Conservation (phyloP, 805 yeast species). For the Myxozyma neglecta region DNA sequence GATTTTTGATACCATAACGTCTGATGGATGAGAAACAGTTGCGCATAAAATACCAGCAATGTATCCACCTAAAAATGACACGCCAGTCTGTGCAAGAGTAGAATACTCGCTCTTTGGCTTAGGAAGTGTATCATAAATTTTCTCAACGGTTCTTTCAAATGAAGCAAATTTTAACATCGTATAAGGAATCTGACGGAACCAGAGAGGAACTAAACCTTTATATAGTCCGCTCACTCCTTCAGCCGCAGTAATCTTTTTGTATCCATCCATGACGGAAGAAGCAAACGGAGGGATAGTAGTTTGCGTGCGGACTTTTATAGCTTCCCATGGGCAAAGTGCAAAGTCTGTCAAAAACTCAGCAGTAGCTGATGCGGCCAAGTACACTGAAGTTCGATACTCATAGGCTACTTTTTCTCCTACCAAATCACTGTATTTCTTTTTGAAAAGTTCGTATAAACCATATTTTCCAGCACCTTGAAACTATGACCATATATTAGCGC, state of each 20-base stretch:
- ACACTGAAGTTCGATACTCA: conserved; percentile 70
- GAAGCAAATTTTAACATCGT: conserved; percentile 96
- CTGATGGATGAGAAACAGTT: conserved; percentile 93
- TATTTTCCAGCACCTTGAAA: conserved; percentile 95
- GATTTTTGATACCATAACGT: conserved; percentile 92
- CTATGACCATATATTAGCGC: neutral
- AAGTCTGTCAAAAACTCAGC: conserved; percentile 94
- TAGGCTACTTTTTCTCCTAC: conserved; percentile 62
- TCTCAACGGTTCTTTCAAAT: conserved; percentile 84
- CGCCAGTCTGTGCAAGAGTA: conserved; percentile 80
- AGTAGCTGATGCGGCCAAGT: conserved; percentile 79
- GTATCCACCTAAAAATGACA: conserved; percentile 91
- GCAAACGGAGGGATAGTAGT: conserved; percentile 88
- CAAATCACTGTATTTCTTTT: conserved; percentile 66
- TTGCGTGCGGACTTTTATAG: conserved; percentile 83
- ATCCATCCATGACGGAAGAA: conserved; percentile 60
- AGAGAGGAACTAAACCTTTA: conserved; percentile 85
- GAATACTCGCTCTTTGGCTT: conserved; percentile 65
- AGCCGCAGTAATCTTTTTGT: conserved; percentile 58
- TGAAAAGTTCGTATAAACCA: conserved; percentile 90
- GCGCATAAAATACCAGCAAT: conserved; percentile 97
- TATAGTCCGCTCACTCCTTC: conserved; percentile 77
- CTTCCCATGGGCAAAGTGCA: conserved; percentile 88
- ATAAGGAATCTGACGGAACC: conserved; percentile 96
- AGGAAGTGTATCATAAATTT: conserved; percentile 62